Base-by-base conservation (phyloP, 257 asterid species). In the Rehmannia glutinosa region DNA sequence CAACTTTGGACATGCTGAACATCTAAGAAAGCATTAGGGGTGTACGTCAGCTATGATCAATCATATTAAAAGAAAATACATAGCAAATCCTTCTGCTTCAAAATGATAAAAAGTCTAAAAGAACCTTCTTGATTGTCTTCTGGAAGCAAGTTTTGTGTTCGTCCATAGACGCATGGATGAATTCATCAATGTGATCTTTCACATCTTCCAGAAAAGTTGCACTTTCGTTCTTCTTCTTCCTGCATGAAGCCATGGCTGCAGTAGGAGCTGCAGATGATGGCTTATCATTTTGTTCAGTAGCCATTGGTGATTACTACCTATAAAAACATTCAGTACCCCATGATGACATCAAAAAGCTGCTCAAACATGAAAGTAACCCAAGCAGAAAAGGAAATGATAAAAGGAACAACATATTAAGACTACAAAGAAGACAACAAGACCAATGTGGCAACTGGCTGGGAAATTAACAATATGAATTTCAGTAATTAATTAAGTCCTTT, bases 141-240 rank as follows among this genome's bases (percentile, higher is more conserved):
- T 86, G 85, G 77, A 92, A 92, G 83, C 98, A 92, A 42, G 93
- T 84, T 68, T 86, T 92, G 82, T 92, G 98, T 73, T 90, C 98
- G 6, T 92, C 96, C 98, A 87, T 78, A 3, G 98, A 92, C 56
- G 97, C 97, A 69, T 84, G 69, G 55, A 92, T 75, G 69, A 92
- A 90, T 74, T 90, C 97, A 24, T 90, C 97, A 23, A 90, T 87
- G 66, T 90, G 98, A 69, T 83, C 98, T 76, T 39, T 90, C 67
- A 90, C 79, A 38, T 87, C 98, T 78, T 92, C 93, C 19, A 92
- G 45, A 73, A 90, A 90, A 9, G 87, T 76, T 1, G 87, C 92
- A 15, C 75, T 72, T 35, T 92, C 96, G 21, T 17, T 83, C 77
- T 90, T 92, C 80, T 87, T 92, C 83, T 75, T 92, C 56, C 95